A percentile compares a stretch with the other conserved stretches of the same genome.
Evolutionary conservation across 306 rosid genomes (phyloP).

Genomic region (Cajanus cajan): DNA sequence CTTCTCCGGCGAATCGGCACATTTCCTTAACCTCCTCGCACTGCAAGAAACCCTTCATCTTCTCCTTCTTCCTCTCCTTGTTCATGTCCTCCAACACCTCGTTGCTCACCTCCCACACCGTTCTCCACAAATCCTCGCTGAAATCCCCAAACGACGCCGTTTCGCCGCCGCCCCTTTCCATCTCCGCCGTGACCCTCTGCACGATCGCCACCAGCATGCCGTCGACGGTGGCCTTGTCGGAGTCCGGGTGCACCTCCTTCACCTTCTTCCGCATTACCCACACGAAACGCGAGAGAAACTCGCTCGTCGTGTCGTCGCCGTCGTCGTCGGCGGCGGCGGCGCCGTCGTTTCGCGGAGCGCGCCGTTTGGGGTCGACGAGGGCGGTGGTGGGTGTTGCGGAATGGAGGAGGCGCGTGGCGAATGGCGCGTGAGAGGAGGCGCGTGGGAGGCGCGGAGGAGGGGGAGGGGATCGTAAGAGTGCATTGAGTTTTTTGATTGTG

Average conservation of each 20-base stretch:
- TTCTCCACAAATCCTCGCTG: constrained; percentile 90
- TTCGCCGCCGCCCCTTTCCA: constrained; percentile 48
- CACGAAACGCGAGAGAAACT: constrained; percentile 76
- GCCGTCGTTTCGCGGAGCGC: constrained; percentile 20
- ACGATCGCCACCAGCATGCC: constrained; percentile 68
- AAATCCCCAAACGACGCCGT: constrained; percentile 42
- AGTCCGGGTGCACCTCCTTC: constrained; percentile 43
- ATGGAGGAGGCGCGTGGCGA: constrained; percentile 31
- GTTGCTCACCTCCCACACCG: constrained; percentile 89
- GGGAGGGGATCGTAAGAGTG: constrained; percentile 24
- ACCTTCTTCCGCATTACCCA: constrained; percentile 73
- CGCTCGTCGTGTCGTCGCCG: constrained; percentile 53
- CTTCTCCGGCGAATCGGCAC: constrained; percentile 87
- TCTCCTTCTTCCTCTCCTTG: constrained; percentile 76
- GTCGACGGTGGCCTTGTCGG: constrained; percentile 58
- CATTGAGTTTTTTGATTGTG: constrained; percentile 37
- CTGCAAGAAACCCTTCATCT: constrained; percentile 74
- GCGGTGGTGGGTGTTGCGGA: constrained; percentile 29
- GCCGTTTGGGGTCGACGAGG: constrained; percentile 4
- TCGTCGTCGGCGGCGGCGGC: no score
- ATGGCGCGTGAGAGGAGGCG: constrained; percentile 13
- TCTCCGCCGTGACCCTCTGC: constrained; percentile 55
- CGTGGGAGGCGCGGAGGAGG: background rate
- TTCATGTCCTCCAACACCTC: constrained; percentile 76
- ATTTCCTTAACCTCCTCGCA: constrained; percentile 77